Evolutionary conservation across 768 basidiomycete species (phyloP), one percentile per base, ranked within the genome.

Genomic region (Leccinum subtestaceum): DNA sequence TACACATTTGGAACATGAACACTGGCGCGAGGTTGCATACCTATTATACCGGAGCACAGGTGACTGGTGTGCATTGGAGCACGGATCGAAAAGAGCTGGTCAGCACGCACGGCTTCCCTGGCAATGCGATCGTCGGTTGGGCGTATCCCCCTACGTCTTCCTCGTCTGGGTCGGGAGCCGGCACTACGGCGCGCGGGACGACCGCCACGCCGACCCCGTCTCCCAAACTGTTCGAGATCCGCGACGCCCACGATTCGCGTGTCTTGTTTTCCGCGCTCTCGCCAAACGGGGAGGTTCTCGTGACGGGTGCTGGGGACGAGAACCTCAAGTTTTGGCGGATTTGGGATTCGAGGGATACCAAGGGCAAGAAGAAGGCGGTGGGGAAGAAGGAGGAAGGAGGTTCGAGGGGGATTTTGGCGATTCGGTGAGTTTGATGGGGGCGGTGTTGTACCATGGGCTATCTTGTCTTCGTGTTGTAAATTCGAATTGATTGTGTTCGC

Each of bases 271-370:
- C 89, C 57, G 85, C 88, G 21, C 70, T 97, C 8, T 85, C 89
- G 57, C 97, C 97, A 2, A 89, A 86, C 7, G 97, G 97, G 1
- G 93, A 95, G 64, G 86, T 94, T 4, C 87, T 99, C 10, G 90
- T 87, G 63, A 98, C 96, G 0, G 93, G 91, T 8, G 93, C 93
- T 1, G 90, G 90, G 0, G 97, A 98, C 68, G 96, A 98, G 79
- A 95, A 95, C 68, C 78, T 98, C 67, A 98, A 98, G 78, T 96
- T 96, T 75, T 96, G 95, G 95, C 84, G 86, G 59, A 81, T 93
- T 40, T 92, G 91, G 91, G 90, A 91, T 52, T 72, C 80, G 45
- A 78, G 76, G 9, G 76, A 74, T 62, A 38, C 43, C 47, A 80
- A 76, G 66, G 60, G 58, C 2, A 72, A 73, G 40, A 68, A 67